These are phyloP conservation scores for Penicillium sp. DNA, from an alignment of 2,329 filamentous ascomycete species.

Conservation along the genomic window DNA sequence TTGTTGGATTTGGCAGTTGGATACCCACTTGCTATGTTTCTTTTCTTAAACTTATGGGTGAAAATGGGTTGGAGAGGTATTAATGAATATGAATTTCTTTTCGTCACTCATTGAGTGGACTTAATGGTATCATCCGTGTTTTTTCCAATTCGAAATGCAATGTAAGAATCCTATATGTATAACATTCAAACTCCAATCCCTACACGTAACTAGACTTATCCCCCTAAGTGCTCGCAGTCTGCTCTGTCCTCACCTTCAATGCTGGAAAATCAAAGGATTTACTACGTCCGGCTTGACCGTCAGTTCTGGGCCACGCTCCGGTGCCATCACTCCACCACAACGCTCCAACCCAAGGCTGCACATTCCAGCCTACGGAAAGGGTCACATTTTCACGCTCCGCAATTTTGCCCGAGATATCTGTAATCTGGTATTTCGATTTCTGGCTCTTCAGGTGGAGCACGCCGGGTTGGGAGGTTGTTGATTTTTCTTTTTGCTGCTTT, in stretches of 20 bases:
- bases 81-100: neutral
- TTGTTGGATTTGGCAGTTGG: neutral
- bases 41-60: neutral
- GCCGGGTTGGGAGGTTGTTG: slow-evolving; percentile 44
- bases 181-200: neutral
- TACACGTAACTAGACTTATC: neutral
- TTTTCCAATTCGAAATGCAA: neutral
- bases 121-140: neutral
- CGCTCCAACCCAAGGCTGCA: slow-evolving; percentile 92
- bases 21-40: slow-evolving; percentile 1
- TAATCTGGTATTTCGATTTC: slow-evolving; percentile 95
- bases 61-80: neutral
- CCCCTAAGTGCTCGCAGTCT: slow-evolving; percentile 1
- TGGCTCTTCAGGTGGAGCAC: slow-evolving; percentile 76
- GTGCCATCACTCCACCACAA: slow-evolving; percentile 71
- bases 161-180: neutral
- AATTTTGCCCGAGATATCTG: slow-evolving; percentile 76
- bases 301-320: slow-evolving; percentile 49
- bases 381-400: slow-evolving; percentile 70
- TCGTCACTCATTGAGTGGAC: neutral
- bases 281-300: slow-evolving; percentile 48
- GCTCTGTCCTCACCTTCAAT: slow-evolving; percentile 43
- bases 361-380: slow-evolving; percentile 85
- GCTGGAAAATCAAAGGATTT: slow-evolving; percentile 53
- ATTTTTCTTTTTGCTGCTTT: slow-evolving; percentile 13